Evolutionary conservation across 169 alveolate species (phyloP), one percentile per base, ranked within the genome.

Genomic region (Theileria equi): DNA sequence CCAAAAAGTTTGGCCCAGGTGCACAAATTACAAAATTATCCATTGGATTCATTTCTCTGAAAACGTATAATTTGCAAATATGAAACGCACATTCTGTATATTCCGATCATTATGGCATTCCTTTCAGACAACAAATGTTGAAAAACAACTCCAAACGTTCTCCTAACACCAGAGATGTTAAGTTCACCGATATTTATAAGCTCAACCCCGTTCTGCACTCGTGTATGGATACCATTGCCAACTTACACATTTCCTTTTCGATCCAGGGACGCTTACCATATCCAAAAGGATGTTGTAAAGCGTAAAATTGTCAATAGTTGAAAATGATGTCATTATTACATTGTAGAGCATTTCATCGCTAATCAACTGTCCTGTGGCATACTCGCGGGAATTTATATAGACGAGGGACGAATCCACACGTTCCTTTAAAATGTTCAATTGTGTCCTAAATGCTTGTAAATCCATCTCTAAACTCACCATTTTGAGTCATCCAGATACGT

Each of bases 271-370:
- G 45, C 74, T 60, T n/a, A 47, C 68, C 2, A 71, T 50, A 16
- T 61, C 74, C 43, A 59, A 23, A 36, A 71, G 25, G 3, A 71
- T 71, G 11, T 59, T 54, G 34, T 60, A 71, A 6, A 71, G 8
- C 41, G 59, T 38, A 38, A 49, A 71, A 23, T 71, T 67, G 40
- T 71, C 74, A 4, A 57, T 47, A 19, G 59, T 44, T 31, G 63
- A 41, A 49, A 71, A 45, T 0, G 82, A 57, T 38, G 59, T 62
- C 45, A 71, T 60, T 49, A 49, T 60, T n/a, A 71, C 49, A 38
- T 67, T 61, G 58, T 71, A 71, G 26, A 71, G 48, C 73, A 71
- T 59, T 17, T 60, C 82, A 31, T 71, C 82, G 21, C 82, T 71
- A 29, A 71, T 71, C 38, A 71, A 55, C 38, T 71, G 82, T 1